phyloP scores from a whole-genome alignment of 2,329 filamentous ascomycete genomes.

The Trichoderma lentiforme region DNA sequence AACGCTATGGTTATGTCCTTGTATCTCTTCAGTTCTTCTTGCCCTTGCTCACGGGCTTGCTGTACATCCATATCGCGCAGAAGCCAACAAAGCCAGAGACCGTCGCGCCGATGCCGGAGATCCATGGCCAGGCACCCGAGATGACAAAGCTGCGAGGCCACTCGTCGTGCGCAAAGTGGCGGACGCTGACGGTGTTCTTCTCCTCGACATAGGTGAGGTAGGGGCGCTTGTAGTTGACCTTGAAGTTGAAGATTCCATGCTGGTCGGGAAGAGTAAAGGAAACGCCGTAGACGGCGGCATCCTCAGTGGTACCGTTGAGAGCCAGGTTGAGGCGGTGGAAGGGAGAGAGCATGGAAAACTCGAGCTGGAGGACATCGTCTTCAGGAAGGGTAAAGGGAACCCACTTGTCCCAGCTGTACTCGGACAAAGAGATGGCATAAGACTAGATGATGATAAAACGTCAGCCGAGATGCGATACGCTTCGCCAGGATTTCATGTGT shows the following conservation, averaged over 20 bases:
- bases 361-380: slow-evolving; percentile 79
- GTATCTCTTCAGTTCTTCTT: slow-evolving; percentile 16
- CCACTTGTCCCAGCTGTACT: slow-evolving; percentile 74
- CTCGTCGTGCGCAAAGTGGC: slow-evolving; percentile 96
- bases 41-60: slow-evolving; percentile 41
- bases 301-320: slow-evolving; percentile 54
- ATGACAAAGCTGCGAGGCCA: slow-evolving; percentile 90
- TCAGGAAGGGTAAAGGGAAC: slow-evolving; percentile 67
- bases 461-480: not conserved
- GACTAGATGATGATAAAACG: slow-evolving; percentile 47
- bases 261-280: slow-evolving; percentile 88
- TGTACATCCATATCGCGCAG: slow-evolving; percentile 82
- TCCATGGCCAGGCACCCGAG: slow-evolving; percentile 90
- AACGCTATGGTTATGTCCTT: not conserved
- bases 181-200: slow-evolving; percentile 90
- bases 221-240: slow-evolving; percentile 93
- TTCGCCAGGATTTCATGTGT: not conserved
- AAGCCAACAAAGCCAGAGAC: slow-evolving; percentile 82
- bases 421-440: slow-evolving; percentile 84
- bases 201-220: slow-evolving; percentile 88
- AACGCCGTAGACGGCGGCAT: slow-evolving; percentile 69
- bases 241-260: slow-evolving; percentile 99
- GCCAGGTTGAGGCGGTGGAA: slow-evolving; percentile 83
- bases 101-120: slow-evolving; percentile 81
- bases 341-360: slow-evolving; percentile 97